Evolutionary conservation across 176 grass and related monocot species (phyloP).

Genomic region (Phyllostachys edulis): DNA sequence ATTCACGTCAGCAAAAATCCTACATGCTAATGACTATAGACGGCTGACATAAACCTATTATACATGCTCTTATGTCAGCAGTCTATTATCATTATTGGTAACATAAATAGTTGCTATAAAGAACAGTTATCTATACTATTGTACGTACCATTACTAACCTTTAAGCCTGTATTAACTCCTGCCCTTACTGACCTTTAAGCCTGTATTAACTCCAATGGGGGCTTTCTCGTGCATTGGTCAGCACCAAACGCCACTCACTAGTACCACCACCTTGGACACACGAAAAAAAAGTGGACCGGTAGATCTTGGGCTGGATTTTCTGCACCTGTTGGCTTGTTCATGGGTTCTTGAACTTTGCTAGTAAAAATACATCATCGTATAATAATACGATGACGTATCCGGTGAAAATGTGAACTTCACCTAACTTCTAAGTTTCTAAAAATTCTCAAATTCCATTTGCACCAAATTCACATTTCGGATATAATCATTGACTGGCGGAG

Average conservation of each 20-base stretch:
- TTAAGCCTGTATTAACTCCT: too few species aligned
- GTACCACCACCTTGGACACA: neutral
- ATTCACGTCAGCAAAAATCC: too few species aligned
- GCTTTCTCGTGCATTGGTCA: slow-evolving; percentile 39
- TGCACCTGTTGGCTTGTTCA: neutral
- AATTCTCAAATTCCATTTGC: neutral
- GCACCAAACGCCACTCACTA: slow-evolving; percentile 24
- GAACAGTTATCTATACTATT: too few species aligned
- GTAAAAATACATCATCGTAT: too few species aligned
- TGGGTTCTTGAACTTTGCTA: neutral
- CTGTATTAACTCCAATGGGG: slow-evolving; percentile 19
- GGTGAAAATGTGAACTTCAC: neutral
- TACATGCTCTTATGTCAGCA: too few species aligned
- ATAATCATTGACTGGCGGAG: too few species aligned
- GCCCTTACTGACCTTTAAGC: slow-evolving; percentile 31
- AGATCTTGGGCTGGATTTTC: neutral
- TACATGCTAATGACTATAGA: too few species aligned
- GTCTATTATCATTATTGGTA: too few species aligned
- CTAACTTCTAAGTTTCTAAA: neutral
- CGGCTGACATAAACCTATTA: too few species aligned
- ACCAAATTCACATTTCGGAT: neutral
- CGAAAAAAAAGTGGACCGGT: neutral
- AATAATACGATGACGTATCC: neutral
- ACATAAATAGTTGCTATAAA: too few species aligned
- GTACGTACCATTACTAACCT: too few species aligned